Evolutionary conservation across 106 monocot species (phyloP).

Genomic region (Xerophyta viscosa): DNA sequence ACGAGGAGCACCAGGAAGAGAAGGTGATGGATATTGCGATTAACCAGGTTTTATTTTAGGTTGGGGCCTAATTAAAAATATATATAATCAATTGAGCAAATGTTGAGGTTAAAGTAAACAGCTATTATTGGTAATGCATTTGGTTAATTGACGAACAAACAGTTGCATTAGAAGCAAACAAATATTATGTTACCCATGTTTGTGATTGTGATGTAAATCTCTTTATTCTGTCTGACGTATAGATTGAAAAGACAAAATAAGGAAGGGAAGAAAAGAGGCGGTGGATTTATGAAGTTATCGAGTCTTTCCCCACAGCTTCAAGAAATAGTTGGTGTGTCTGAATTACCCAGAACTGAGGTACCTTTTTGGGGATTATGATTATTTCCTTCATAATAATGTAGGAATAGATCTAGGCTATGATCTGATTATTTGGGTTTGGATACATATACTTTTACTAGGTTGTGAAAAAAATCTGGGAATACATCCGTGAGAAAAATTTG

Average conservation of each 20-base stretch:
- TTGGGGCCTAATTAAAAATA: no score
- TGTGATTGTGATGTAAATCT: no score
- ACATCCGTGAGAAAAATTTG: constrained; percentile 79
- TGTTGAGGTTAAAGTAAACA: no score
- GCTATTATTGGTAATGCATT: no score
- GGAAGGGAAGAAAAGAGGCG: constrained; percentile 55
- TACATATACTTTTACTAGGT: no score
- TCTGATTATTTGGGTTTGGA: no score
- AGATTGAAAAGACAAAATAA: constrained; percentile 32
- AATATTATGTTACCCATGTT: not conserved
- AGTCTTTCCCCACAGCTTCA: constrained; percentile 85
- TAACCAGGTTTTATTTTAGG: not conserved
- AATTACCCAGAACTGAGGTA: constrained; percentile 96
- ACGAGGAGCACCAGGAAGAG: constrained; percentile 41
- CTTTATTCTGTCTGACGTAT: not conserved
- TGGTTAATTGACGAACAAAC: not conserved
- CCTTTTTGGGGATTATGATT: not conserved
- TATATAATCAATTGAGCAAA: no score
- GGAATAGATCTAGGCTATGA: no score
- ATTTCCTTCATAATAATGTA: not conserved
- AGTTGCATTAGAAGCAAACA: not conserved
- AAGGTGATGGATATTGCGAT: constrained; percentile 24
- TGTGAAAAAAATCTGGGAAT: constrained; percentile 83
- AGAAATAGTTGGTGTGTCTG: constrained; percentile 68
- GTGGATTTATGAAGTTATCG: constrained; percentile 79